Base-by-base conservation (phyloP, 768 basidiomycete genomes). In the Serendipita indica region DNA sequence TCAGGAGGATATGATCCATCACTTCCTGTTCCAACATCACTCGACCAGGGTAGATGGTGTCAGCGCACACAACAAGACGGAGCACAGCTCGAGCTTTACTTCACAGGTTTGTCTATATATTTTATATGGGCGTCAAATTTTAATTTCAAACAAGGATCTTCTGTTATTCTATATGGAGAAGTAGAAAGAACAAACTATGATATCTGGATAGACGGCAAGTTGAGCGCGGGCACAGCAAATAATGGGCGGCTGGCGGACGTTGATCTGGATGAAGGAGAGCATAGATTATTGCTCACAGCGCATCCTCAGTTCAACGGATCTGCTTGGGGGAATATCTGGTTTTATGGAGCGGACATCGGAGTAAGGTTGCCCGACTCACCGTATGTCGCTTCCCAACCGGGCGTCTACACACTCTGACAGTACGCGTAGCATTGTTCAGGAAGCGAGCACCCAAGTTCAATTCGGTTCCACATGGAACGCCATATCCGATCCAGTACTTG, bases 311-410 rank as follows among this genome's bases (percentile, higher is more conserved):
- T 18, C 13, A 39, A 39, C 2, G 37, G 37, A 18, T 13, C 13
- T 18, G 13, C 18, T 13, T n/a, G n/a, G 10, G 35, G 35, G n/a
- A 37, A n/a, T 37, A 37, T 37, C 35, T 46, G 14, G 14, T 46
- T 46, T 52, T 45, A 12, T 58, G 54, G 32, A 14, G 57, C 37
- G n/a, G n/a, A 39, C 12, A 16, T 25, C 52, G 57, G n/a, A 58
- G 58, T 60, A 7, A 18, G 33, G 7, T n/a, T 25, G 12, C 57
- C 37, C 56, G 22, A 58, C 28, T 14, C 27, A 18, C 13, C 58
- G 18, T n/a, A 20, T 7, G 57, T 12, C 14, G 20, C 13, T 59
- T 18, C 49, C 10, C 13, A 7, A 18, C 12, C 25, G 46, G 49
- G 14, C 12, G 16, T 18, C 16, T 18, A 39, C 13, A 13, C 18